Evolutionary conservation across 306 rosid genomes (phyloP), one percentile per base, ranked within the genome.

Genomic region (Coriaria nepalensis): DNA sequence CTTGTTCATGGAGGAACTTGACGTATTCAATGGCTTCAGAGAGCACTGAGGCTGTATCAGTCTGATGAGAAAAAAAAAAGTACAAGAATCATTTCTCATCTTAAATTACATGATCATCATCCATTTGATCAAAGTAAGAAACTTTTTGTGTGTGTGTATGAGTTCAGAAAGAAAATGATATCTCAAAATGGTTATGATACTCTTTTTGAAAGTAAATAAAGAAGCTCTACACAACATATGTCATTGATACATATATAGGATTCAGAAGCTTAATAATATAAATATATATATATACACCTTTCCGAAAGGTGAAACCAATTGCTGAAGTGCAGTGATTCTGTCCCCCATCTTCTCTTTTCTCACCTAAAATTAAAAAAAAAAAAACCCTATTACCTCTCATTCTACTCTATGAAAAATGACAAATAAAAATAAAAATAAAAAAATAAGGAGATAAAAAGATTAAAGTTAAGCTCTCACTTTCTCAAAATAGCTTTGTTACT

Each of bases 311-410:
- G 98, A 81, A 67, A 90, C 98, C 61, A 90, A 83, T 82, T 90
- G 98, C 75, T 90, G 98, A 73, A 90, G 98, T 33, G 95, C 98
- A 81, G 94, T 90, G 93, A 90, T 82, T 90, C 98, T 85, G 96
- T 90, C 98, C 78, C 98, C 98, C 98, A 90, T 90, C 81, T 92
- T 92, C 76, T 92, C 96, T 69, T 92, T 92, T 73, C 96, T 85
- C 73, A 85, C 94, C 98, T 92, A 61, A 63, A 50, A 66, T 54
- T 36, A 47, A 35, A 50, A 55, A 59, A 45, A 41, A 37, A 53
- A 37, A 50, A 51, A 4, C 15, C 15, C 32, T n/a, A 61, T 47
- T 38, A 51, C 8, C 53, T 40, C 40, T 52, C 49, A 15, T 47
- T 15, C 29, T 20, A 3, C 29, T 20, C 29, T 20, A n/a, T n/a